Percentiles rank a stretch among this genome's conserved stretches.
Conservation (phyloP, 495 filamentous ascomycete genomes). For the Gamarada debralockiae region DNA sequence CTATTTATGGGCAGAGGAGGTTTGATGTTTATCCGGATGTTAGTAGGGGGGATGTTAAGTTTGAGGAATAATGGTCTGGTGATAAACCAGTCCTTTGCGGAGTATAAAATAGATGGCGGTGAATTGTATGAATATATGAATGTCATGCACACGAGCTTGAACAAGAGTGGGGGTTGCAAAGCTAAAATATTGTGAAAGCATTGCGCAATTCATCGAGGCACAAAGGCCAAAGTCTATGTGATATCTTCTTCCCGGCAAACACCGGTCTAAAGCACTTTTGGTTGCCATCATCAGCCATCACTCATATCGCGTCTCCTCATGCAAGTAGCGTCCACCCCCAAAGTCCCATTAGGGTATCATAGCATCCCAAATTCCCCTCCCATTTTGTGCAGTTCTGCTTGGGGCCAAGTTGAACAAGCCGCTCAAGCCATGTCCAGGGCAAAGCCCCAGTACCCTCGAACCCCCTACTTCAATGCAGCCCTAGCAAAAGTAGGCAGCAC, state of each 20-base stretch:
- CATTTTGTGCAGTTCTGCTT: neutral
- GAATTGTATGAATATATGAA: too few relatives aligned
- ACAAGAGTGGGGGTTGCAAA: too few relatives aligned
- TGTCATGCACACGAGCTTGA: too few relatives aligned
- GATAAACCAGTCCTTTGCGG: too few relatives aligned
- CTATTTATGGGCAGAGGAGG: constrained; percentile 76
- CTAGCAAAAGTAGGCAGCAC: constrained; percentile 89
- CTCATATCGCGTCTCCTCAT: neutral
- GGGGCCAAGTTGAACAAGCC: neutral
- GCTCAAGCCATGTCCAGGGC: neutral
- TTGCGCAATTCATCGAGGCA: too few relatives aligned
- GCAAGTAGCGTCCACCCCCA: neutral
- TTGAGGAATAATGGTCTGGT: constrained; percentile 11
- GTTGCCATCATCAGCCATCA: neutral
- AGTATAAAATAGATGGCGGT: too few relatives aligned
- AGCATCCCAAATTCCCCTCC: neutral
- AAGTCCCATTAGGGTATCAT: constrained; percentile 9
- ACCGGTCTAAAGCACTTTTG: neutral
- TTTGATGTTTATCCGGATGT: constrained; percentile 98
- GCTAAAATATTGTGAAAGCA: too few relatives aligned
- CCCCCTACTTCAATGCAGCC: constrained; percentile 58
- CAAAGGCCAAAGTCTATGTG: too few relatives aligned
- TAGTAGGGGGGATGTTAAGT: constrained; percentile 39
- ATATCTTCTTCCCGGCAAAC: neutral
- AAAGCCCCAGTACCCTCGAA: neutral